Evolutionary conservation across 805 yeast genomes (phyloP), one percentile per base, ranked within the genome.

Genomic region (Pichia scutulata): DNA sequence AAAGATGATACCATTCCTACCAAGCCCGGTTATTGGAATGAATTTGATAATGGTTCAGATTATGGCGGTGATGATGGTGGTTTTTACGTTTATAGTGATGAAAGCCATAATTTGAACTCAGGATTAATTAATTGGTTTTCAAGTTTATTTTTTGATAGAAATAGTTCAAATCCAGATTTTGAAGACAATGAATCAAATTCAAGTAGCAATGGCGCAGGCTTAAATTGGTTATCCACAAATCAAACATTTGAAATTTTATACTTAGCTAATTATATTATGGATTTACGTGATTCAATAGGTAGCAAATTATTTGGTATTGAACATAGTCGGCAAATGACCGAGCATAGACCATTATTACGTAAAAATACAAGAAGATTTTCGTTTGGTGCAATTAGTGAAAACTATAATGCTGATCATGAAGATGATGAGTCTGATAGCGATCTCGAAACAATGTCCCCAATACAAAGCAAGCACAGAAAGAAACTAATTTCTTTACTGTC

Each of bases 41-140:
- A 81, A 64, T 81, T 81, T 60, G 86, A 81, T 57, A 72, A 81
- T 57, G 77, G 76, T 0, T 79, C 82, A 0, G 86, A 80, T 51
- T 77, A 66, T 42, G 79, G 69, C 51, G 68, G 46, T 33, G 52
- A 49, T 25, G 72, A 69, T 33, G 68, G 58, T 7, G 71, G 70
- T 6, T 65, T 69, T 46, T 70, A 72, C 37, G 63, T 69, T n/a
- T 67, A 71, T 37, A 73, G 70, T 39, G 73, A 64, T 13, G 61
- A 60, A 39, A 64, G 59, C 21, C 36, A 51, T 25, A 42, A 41
- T 26, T 61, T 56, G 7, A 22, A 47, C 24, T 25, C 6, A 13
- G 47, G 41, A 7, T 23, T 43, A 4, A n/a, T 46, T 6, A 37
- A 19, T 36, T 50, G 52, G 52, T 39, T 50, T 39, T 18, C 42